Conservation (phyloP, 2,329 filamentous ascomycete genomes). For the Beauveria medogensis region DNA sequence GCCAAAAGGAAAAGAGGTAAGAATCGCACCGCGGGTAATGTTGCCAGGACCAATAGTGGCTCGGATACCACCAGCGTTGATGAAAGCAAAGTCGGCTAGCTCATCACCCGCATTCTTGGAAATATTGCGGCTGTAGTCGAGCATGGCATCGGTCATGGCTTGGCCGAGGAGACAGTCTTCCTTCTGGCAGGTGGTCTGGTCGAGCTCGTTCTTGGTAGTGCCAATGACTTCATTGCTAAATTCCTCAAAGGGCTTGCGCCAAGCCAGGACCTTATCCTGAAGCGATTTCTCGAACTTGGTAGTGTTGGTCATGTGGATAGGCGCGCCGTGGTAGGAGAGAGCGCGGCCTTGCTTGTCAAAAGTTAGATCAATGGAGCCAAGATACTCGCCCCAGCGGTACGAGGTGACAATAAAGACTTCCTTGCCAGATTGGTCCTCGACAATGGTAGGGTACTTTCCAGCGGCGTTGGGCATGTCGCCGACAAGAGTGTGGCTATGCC, state of each 20-base stretch:
- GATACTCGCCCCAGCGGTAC: slow-evolving; percentile 61
- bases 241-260: slow-evolving; percentile 53
- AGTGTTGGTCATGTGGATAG: slow-evolving; percentile 55
- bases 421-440: slow-evolving; percentile 50
- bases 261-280: slow-evolving; percentile 49
- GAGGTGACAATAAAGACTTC: slow-evolving; percentile 63
- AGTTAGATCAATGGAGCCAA: slow-evolving; percentile 59
- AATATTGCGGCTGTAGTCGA: slow-evolving; percentile 48
- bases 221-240: slow-evolving; percentile 53
- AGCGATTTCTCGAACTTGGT: slow-evolving; percentile 49
- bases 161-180: slow-evolving; percentile 52
- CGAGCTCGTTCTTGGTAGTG: slow-evolving; percentile 44
- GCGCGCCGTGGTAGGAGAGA: slow-evolving; percentile 53
- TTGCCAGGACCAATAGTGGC: slow-evolving; percentile 53
- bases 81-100: slow-evolving; percentile 46
- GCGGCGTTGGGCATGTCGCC: slow-evolving; percentile 49
- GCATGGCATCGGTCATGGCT: slow-evolving; percentile 51
- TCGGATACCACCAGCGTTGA: slow-evolving; percentile 57
- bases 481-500: slow-evolving; percentile 52
- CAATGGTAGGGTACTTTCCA: slow-evolving; percentile 57
- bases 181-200: slow-evolving; percentile 49
- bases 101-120: slow-evolving; percentile 28
- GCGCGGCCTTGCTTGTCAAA: slow-evolving; percentile 54
- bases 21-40: slow-evolving; percentile 55
- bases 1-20: slow-evolving; percentile 58